A percentile compares a stretch with the other conserved stretches of the same genome.
These are phyloP conservation scores for Peniophora sp. DNA, from an alignment of 1,284 basidiomycete genomes.

Conservation along the genomic window DNA sequence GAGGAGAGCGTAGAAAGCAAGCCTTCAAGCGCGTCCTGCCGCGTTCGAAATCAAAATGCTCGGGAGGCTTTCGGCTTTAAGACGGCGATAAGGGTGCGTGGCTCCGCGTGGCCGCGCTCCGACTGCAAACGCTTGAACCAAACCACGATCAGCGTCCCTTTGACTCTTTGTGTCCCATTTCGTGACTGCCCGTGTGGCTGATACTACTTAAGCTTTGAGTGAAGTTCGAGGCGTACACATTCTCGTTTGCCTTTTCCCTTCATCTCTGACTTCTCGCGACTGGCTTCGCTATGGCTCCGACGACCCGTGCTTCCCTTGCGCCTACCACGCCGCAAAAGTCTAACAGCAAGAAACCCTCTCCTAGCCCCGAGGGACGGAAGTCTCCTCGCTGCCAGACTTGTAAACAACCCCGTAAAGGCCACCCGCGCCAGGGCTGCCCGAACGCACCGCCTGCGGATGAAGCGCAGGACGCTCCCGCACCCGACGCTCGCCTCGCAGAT, in stretches of 20 bases:
- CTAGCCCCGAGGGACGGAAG: constrained; percentile 12
- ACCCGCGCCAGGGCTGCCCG: constrained; percentile 15
- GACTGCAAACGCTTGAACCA: no score
- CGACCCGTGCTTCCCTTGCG: constrained; percentile 5
- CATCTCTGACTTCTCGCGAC: neutral
- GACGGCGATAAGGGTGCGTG: no score
- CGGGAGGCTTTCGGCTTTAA: no score
- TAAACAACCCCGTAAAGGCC: constrained; percentile 13
- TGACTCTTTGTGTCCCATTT: no score
- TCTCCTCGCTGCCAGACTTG: constrained; percentile 13
- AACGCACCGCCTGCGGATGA: constrained; percentile 1
- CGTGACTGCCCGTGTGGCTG: no score
- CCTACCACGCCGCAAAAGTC: constrained; percentile 2
- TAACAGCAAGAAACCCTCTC: constrained; percentile 7
- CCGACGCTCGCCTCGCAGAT: neutral
- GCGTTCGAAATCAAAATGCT: neutral
- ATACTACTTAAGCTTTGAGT: no score
- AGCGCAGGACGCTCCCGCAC: neutral
- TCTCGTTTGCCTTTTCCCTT: neutral
- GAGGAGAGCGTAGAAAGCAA: neutral
- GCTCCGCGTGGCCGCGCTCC: no score
- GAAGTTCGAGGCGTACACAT: no score
- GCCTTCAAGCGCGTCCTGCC: neutral
- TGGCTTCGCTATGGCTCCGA: constrained; percentile 6
- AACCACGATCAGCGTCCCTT: no score